Conservation (phyloP, 352 stramenopile genomes). For the Globisporangium alternatum region DNA sequence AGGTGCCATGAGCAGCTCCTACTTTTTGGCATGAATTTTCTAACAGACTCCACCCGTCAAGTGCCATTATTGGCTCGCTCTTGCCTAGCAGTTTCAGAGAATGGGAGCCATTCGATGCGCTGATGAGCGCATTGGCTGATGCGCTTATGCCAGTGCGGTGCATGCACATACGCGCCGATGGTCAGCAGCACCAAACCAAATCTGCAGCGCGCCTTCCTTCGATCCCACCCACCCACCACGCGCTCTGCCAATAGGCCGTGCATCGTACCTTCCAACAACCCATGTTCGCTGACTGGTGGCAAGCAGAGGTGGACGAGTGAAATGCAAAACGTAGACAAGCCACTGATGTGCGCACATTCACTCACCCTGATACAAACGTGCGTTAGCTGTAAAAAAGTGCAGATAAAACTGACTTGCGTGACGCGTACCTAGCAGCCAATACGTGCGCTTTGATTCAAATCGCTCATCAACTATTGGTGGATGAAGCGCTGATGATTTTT, state of each 20-base stretch:
- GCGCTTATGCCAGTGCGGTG: neutral
- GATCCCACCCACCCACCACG: neutral
- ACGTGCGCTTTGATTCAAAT: neutral
- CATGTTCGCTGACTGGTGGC: neutral
- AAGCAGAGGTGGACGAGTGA: neutral
- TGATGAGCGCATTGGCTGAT: neutral
- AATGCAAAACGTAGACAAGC: slow-evolving; percentile 12
- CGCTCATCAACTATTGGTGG: neutral
- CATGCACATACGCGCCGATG: neutral
- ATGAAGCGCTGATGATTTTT: neutral
- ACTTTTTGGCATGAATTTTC: too few species aligned
- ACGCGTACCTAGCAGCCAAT: slow-evolving; percentile 13
- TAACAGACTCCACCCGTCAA: too few species aligned
- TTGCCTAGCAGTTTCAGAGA: too few species aligned
- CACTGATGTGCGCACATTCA: neutral
- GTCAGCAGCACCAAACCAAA: neutral
- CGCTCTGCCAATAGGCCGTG: too few species aligned
- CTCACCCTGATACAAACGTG: neutral
- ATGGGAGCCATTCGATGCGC: neutral
- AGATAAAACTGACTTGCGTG: slow-evolving; percentile 4
- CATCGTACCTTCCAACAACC: too few species aligned
- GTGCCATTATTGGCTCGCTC: too few species aligned
- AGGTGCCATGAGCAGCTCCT: too few species aligned
- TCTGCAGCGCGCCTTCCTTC: neutral
- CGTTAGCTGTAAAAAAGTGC: slow-evolving; percentile 14